phyloP scores from a whole-genome alignment of 2,329 filamentous ascomycete species.

The Phaeosphaeriaceae sp. region DNA sequence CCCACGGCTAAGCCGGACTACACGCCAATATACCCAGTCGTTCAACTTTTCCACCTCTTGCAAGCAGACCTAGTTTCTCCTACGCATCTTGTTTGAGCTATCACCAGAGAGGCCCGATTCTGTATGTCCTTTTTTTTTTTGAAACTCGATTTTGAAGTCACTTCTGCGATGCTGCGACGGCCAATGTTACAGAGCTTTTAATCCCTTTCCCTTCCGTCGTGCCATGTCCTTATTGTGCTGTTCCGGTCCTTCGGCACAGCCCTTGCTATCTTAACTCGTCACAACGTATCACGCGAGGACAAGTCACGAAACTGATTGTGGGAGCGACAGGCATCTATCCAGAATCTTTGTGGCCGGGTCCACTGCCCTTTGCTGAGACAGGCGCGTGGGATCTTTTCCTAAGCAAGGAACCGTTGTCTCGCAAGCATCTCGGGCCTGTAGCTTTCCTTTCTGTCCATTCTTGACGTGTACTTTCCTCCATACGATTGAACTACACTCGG shows the following conservation, averaged over 20 bases:
- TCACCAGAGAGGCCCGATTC: conserved; percentile 51
- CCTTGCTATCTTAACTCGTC: conserved; percentile 29
- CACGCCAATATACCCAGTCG: not conserved
- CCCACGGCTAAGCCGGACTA: not conserved
- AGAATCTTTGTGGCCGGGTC: conserved; percentile 28
- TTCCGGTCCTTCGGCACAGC: conserved; percentile 17
- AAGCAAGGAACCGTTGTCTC: conserved; percentile 38
- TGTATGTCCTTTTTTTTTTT: conserved; percentile 44
- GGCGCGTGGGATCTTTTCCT: conserved; percentile 16
- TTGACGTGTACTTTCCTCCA: conserved; percentile 20
- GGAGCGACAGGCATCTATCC: conserved; percentile 27
- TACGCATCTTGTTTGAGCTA: conserved; percentile 33
- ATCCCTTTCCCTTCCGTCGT: conserved; percentile 12
- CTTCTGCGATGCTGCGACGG: conserved; percentile 37
- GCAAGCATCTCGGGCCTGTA: conserved; percentile 25
- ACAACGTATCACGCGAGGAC: conserved; percentile 34
- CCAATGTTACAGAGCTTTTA: conserved; percentile 37
- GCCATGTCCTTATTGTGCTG: conserved; percentile 7
- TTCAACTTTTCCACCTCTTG: conserved; percentile 3
- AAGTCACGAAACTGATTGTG: conserved; percentile 25
- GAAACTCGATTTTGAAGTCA: conserved; percentile 44
- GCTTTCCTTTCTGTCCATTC: conserved; percentile 16
- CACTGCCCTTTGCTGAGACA: conserved; percentile 22
- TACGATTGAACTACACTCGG: conserved; percentile 10
- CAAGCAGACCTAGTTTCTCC: conserved; percentile 18